Conservation (phyloP, 108 stramenopile species). For the Discostella stelligeroides region DNA sequence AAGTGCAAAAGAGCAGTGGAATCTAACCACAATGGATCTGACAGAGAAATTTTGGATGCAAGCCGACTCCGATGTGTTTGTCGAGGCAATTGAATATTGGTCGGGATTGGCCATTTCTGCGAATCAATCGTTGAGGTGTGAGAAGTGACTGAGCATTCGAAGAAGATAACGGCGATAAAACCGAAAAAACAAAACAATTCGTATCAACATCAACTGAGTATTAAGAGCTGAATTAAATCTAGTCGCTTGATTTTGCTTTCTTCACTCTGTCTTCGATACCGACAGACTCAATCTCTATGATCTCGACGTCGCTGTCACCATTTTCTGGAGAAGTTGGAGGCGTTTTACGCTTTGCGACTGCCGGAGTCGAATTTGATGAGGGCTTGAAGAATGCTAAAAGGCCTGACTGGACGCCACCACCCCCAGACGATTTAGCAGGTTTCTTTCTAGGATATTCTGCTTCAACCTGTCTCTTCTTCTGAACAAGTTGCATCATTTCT, state of each 20-base stretch:
- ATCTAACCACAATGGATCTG: constrained; percentile 39
- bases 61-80: constrained; percentile 45
- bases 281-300: constrained; percentile 35
- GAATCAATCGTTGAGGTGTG: background rate
- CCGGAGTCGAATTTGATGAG: constrained; percentile 7
- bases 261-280: constrained; percentile 9
- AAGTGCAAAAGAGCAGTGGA: constrained; percentile 48
- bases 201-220: too few relatives aligned
- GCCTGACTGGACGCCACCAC: constrained; percentile 40
- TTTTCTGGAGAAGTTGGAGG: constrained; percentile 49
- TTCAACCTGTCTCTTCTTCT: constrained; percentile 29
- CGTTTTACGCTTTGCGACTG: constrained; percentile 34
- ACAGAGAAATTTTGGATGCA: constrained; percentile 53
- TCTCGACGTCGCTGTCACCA: constrained; percentile 32
- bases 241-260: constrained; percentile 5
- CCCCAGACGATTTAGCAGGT: constrained; percentile 30
- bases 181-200: too few relatives aligned
- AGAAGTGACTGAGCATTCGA: too few relatives aligned
- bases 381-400: constrained; percentile 45
- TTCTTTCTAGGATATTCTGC: constrained; percentile 18
- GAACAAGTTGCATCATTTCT: constrained; percentile 48
- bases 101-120: constrained; percentile 1
- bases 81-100: constrained; percentile 54
- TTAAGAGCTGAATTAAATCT: background rate
- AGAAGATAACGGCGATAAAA: too few relatives aligned